Base-by-base conservation (phyloP, 2,329 filamentous ascomycete species). In the Exophiala aquamarina region DNA sequence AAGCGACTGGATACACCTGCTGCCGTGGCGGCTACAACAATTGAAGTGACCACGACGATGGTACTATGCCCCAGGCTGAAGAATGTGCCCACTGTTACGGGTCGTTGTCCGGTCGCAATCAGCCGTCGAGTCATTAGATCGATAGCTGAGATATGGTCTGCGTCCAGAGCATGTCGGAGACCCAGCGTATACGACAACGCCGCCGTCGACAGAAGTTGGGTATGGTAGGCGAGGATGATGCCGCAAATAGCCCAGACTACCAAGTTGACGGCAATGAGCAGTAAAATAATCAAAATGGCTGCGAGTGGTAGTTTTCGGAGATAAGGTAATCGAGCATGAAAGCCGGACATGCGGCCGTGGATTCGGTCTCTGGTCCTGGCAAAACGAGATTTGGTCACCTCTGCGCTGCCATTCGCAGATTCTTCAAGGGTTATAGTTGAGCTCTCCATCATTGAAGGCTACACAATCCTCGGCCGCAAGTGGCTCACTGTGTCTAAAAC, bases 1-100 rank as follows among this genome's bases (percentile, higher is more conserved):
- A 97, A 97, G 15, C 84, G 82, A 7, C 86, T 79, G 5, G 88
- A 82, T 17, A 97, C 78, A 0, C 90, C 89, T 1, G 89, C 89
- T 3, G 87, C 87, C 0, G 91, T 96, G 3, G 90, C 92, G 1
- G 93, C 93, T 1, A 97, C 92, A 1, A 94, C 87, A 38, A 96
- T 79, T 39, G 89, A 95, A 0, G 92, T 97, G 56, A 94, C 74
- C 47, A 96, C 76, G 18, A 97, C 92, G 59, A 97, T 89, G 2
- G 92, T 96, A 18, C 87, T 94, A 69, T 97, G 92, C 0, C 93
- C 92, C 0, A 97, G 78, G 0, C 87, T 92, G 73, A 98, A 97
- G 66, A 89, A 97, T 1, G 89, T 95, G 34, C 92, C 93, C 1
- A 97, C 92, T 0, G 91, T 92, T 9, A 94, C 90, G 2, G 92